These are phyloP conservation scores for Candida boleticola DNA, from an alignment of 805 yeast species.

Conservation along the genomic window DNA sequence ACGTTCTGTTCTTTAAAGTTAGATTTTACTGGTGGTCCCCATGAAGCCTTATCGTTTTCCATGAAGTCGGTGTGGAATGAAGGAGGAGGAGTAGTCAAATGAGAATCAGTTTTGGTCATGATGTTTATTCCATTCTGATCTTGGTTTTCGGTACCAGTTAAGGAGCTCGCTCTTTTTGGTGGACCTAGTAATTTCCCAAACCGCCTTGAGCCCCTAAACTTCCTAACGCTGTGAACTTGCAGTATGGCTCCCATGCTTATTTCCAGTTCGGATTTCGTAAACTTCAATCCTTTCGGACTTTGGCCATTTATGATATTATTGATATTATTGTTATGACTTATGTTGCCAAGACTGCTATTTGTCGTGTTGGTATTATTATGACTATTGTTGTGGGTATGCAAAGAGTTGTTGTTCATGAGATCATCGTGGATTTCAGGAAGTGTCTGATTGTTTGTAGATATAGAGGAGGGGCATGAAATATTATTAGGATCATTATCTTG, in stretches of 20 bases:
- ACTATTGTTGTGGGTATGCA: constrained; percentile 4
- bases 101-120: too few relatives aligned
- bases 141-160: too few relatives aligned
- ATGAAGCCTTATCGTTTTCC: too few relatives aligned
- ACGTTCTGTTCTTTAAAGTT: too few relatives aligned
- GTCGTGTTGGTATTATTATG: neutral
- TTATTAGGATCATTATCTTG: constrained; percentile 4
- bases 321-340: constrained; percentile 7
- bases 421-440: constrained; percentile 1
- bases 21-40: too few relatives aligned
- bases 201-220: constrained; percentile 35
- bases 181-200: constrained; percentile 45
- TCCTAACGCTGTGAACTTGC: constrained; percentile 18
- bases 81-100: constrained; percentile 7
- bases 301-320: constrained; percentile 3
- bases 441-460: constrained; percentile 5
- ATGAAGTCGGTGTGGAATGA: neutral
- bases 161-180: constrained; percentile 44
- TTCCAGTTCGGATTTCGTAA: neutral
- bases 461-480: constrained; percentile 3
- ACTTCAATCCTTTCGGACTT: neutral
- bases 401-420: neutral
- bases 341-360: constrained; percentile 1
- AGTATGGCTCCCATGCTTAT: neutral
- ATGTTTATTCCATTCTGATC: too few relatives aligned